Evolutionary conservation across 176 grass and related monocot genomes (phyloP), one percentile per base, ranked within the genome.

Genomic region (Triticum dicoccoides): DNA sequence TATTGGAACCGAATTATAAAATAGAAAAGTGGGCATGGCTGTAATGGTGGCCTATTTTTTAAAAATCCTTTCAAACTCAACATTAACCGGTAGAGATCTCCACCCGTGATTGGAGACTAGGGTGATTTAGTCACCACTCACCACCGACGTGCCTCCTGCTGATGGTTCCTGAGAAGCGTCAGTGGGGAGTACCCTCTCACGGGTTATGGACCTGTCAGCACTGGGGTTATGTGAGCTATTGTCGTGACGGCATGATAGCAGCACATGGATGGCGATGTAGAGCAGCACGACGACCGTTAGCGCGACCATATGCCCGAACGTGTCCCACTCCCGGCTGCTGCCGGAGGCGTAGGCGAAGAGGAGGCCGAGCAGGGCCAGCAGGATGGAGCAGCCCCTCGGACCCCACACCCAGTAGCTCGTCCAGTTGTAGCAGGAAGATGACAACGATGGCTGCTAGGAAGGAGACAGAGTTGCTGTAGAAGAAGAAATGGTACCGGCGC

Each of bases 391-490:
- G 8, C 21, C 39, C 69, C 9, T 41, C 35, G 35, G 68, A 39
- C 1, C 39, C 39, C 1, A 41, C 39, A 41, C 39, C 39, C 39
- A 9, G 39, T 41, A 41, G 39, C 20, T 72, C 37, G 2, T 72
- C 38, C 0, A 73, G 69, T 21, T 73, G 69, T 73, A 80, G 78
- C 24, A 80, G 39, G 81, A 89, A 89, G 11, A 65, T 54, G n/a
- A 73, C 38, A 5, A 73, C 11, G 69, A 42, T 23, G 69, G 37
- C n/a, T 10, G 69, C 38, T 4, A 44, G 69, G 69, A 73, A 73
- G 69, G 69, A 73, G 69, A 73, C 1, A 37, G 69, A 73, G 69
- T 73, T 73, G 37, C 69, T 44, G 69, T 73, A 73, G 37, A 73
- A 73, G 69, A 44, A 73, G 5, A 11, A 73, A 9, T 15, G 34